These are phyloP conservation scores for Camelina neglecta DNA, from an alignment of 345 rosid genomes.

Conservation along the genomic window DNA sequence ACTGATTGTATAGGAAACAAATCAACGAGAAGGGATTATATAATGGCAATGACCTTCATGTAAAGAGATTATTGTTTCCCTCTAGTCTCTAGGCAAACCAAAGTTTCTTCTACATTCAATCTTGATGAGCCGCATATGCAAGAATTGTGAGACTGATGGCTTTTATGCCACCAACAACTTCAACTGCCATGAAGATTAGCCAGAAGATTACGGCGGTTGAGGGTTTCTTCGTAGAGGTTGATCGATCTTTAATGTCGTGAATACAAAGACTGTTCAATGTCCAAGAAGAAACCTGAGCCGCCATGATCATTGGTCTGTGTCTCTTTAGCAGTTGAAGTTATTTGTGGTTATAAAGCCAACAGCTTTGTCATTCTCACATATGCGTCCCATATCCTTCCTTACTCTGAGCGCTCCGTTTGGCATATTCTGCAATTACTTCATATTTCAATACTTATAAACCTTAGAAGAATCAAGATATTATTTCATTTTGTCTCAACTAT, in stretches of 20 bases:
- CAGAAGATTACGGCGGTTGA: background rate
- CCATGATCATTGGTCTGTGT: background rate
- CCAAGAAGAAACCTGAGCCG: background rate
- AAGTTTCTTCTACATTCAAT: background rate
- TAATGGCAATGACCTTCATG: background rate
- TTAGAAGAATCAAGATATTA: too few relatives aligned
- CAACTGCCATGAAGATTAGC: background rate
- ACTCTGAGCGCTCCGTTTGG: too few relatives aligned
- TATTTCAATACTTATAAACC: too few relatives aligned
- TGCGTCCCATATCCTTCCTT: too few relatives aligned
- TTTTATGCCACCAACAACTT: background rate
- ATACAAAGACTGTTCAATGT: background rate
- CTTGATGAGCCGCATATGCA: background rate
- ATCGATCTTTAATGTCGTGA: background rate
- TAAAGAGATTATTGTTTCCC: background rate
- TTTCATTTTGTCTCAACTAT: too few relatives aligned
- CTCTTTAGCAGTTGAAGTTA: background rate
- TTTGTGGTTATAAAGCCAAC: conserved; percentile 3
- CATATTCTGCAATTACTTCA: too few relatives aligned
- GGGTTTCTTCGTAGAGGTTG: conserved; percentile 1
- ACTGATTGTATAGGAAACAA: background rate
- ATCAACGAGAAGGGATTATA: background rate
- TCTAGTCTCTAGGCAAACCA: background rate
- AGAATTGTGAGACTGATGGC: conserved; percentile 2
- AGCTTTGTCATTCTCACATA: conserved; percentile 21